phyloP scores from a whole-genome alignment of 2,329 filamentous ascomycete species.

The Chaetomium sp. region DNA sequence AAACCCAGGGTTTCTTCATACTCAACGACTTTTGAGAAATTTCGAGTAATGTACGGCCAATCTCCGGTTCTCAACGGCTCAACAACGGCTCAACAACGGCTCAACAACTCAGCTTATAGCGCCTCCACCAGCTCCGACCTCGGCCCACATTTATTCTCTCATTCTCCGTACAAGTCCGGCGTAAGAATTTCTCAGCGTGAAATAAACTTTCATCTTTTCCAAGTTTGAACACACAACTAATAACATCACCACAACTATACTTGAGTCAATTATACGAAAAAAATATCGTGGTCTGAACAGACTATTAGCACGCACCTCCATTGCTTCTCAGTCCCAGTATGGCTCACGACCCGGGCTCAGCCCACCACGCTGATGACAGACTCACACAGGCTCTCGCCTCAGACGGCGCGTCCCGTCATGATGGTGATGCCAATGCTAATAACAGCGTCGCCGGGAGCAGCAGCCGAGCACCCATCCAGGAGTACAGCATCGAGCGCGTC shows the following conservation, averaged over 20 bases:
- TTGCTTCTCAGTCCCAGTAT: slow-evolving; percentile 46
- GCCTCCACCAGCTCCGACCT: slow-evolving; percentile 7
- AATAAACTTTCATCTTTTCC: neutral
- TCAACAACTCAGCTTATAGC: neutral
- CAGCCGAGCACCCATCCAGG: slow-evolving; percentile 21
- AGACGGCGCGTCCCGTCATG: slow-evolving; percentile 12
- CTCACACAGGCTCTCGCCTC: neutral
- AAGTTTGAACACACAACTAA: neutral
- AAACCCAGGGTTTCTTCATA: too few relatives aligned
- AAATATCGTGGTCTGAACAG: slow-evolving; percentile 31
- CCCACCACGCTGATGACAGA: slow-evolving; percentile 26
- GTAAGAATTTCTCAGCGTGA: neutral
- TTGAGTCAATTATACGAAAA: neutral
- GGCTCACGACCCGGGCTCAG: slow-evolving; percentile 32
- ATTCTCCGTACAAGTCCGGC: too few relatives aligned
- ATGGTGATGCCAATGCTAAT: neutral
- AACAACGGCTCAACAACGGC: neutral
- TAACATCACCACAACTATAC: neutral
- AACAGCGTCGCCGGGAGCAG: neutral
- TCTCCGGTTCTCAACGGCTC: neutral
- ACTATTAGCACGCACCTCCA: slow-evolving; percentile 46
- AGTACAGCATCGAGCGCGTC: slow-evolving; percentile 46
- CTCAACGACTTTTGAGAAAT: too few relatives aligned
- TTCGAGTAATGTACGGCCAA: too few relatives aligned
- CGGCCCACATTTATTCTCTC: slow-evolving; percentile 10